Evolutionary conservation across 148 eudicot genomes (phyloP).

Genomic region (Hydrangea macrophylla): DNA sequence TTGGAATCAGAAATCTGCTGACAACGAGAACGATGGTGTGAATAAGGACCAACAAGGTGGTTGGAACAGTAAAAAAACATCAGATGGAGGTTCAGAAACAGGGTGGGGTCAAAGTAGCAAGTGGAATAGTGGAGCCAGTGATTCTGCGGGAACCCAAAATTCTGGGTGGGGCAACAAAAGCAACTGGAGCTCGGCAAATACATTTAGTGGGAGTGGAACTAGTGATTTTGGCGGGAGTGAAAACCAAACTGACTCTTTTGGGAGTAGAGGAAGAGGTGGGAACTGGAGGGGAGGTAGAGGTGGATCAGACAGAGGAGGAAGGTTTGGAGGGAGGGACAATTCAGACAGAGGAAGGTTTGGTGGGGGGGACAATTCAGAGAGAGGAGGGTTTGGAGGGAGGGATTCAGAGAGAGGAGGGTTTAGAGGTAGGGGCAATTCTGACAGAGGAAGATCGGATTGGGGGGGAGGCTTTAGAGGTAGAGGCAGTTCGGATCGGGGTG

Average conservation of each 20-base stretch:
- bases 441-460: background rate
- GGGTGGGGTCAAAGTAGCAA: slow-evolving; percentile 28
- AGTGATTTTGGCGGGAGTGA: slow-evolving; percentile 10
- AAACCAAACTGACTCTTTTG: slow-evolving; percentile 4
- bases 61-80: background rate
- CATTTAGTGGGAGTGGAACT: slow-evolving; percentile 23
- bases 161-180: slow-evolving; percentile 18
- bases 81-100: slow-evolving; percentile 17
- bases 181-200: slow-evolving; percentile 17
- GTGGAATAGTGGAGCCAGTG: slow-evolving; percentile 6
- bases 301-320: slow-evolving; percentile 1
- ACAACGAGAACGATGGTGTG: background rate
- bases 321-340: slow-evolving; percentile 11
- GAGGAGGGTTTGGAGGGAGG: slow-evolving; percentile 1
- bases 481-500: slow-evolving; percentile 7
- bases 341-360: slow-evolving; percentile 1
- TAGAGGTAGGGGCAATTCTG: slow-evolving; percentile 3
- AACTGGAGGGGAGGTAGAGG: slow-evolving; percentile 7
- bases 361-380: slow-evolving; percentile 3
- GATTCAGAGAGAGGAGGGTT: background rate
- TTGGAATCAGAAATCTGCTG: background rate
- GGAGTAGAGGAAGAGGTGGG: slow-evolving; percentile 11
- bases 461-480: slow-evolving; percentile 14
- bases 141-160: slow-evolving; percentile 13
- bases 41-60: background rate